Evolutionary conservation across 2,329 filamentous ascomycete genomes (phyloP), one percentile per base, ranked within the genome.

Genomic region (Tolypocladium ovalisporum): DNA sequence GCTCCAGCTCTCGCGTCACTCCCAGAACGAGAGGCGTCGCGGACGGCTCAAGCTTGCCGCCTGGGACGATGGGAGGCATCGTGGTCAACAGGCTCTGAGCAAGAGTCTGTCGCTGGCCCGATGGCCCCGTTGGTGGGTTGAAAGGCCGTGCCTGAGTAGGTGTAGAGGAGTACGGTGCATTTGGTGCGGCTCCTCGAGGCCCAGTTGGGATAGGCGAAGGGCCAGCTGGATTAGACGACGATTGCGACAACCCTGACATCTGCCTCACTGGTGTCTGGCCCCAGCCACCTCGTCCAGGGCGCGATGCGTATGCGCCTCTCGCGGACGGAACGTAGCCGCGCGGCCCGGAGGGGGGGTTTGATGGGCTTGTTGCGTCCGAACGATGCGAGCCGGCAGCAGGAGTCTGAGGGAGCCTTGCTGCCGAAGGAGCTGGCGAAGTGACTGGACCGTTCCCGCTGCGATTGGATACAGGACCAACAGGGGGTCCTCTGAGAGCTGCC

Each of bases 61-160:
- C 80, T 0, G 79, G 76, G 17, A 84, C 66, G 54, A 82, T 67
- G 19, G 75, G 74, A 1, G 81, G 77, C 65, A 84, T 71, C 2
- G 75, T 76, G 22, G 77, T 68, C 1, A 84, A 69, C 22, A 83
- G 70, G 63, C 72, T 78, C 61, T 84, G 80, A 2, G 78, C 79
- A 12, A 84, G 69, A 27, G 75, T 77, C 56, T 74, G 76, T 29
- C 76, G 71, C 52, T 70, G 65, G 57, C 63, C 66, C 22, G 73
- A 71, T n/a, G 80, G 81, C 4, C 81, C 81, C 1, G 81, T 83
- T 4, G 80, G 81, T 2, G 80, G 80, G 61, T 83, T 83, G 66
- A 84, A 83, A 0, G 79, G 75, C 19, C 72, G 67, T 29, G 65
- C 60, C 73, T 80, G 60, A 65, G 70, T 58, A 66, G 77, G 71